phyloP scores from a whole-genome alignment of 2,329 filamentous ascomycete species.

The Calonectria pteridis region DNA sequence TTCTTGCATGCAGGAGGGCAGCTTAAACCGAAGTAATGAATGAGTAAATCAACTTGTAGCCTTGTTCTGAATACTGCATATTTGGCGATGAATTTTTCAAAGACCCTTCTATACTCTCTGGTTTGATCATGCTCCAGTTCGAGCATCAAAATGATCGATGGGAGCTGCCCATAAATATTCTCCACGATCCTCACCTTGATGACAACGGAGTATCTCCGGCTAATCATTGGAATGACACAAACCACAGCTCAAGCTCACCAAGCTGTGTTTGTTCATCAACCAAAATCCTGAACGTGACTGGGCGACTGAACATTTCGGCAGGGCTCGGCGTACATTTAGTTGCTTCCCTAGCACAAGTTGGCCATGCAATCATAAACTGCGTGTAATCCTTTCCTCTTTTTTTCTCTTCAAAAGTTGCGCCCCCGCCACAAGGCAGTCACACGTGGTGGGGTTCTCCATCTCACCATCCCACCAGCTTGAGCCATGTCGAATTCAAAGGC shows the following conservation, averaged over 20 bases:
- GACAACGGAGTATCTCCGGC: constrained; percentile 14
- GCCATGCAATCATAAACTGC: neutral
- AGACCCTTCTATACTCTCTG: neutral
- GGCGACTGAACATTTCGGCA: neutral
- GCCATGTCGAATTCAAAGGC: constrained; percentile 73
- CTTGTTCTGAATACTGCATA: neutral
- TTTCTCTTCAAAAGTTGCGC: neutral
- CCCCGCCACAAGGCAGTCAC: constrained; percentile 7
- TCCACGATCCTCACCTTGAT: neutral
- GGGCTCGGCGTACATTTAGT: neutral
- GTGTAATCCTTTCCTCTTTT: neutral
- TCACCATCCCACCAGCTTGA: constrained; percentile 27
- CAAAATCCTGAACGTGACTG: constrained; percentile 3
- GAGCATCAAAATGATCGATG: neutral
- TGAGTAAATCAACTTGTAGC: neutral
- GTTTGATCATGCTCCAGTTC: neutral
- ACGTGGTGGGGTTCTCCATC: constrained; percentile 37
- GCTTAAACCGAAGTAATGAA: neutral
- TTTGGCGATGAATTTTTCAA: neutral
- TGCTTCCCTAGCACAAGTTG: neutral
- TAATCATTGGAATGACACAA: constrained; percentile 17
- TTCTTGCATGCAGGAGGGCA: neutral
- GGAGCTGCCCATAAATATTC: neutral
- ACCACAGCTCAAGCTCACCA: constrained; percentile 10
- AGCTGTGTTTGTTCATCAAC: constrained; percentile 1